Conservation (phyloP, 2,329 filamentous ascomycete species). For the Fusarium tricinctum region DNA sequence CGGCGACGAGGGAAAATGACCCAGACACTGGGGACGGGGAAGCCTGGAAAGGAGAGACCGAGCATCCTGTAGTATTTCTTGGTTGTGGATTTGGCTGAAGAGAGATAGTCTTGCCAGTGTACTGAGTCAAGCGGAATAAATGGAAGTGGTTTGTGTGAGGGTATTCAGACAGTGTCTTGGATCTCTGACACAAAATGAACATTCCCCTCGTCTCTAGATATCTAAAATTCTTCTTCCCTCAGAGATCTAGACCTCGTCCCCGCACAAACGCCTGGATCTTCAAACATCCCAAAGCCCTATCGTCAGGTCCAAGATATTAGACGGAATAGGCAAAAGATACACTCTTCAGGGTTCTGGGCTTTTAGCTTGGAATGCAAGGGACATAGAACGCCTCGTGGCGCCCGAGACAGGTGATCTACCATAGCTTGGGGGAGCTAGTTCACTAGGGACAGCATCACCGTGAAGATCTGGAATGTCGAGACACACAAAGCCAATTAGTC, state of each 20-base stretch:
- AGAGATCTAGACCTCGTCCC: background rate
- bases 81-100: background rate
- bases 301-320: slow-evolving; percentile 11
- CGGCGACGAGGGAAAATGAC: slow-evolving; percentile 37
- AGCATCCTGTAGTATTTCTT: slow-evolving; percentile 34
- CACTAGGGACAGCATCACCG: background rate
- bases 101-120: background rate
- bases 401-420: slow-evolving; percentile 7
- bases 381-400: slow-evolving; percentile 24
- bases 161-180: slow-evolving; percentile 1
- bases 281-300: slow-evolving; percentile 21
- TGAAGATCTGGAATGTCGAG: slow-evolving; percentile 25
- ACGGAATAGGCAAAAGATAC: slow-evolving; percentile 28
- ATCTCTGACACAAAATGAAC: background rate
- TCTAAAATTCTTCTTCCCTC: background rate
- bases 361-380: slow-evolving; percentile 32
- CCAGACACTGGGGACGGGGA: slow-evolving; percentile 40
- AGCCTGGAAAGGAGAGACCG: slow-evolving; percentile 36
- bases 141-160: background rate
- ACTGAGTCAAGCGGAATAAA: background rate
- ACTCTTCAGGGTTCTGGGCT: slow-evolving; percentile 27
- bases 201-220: slow-evolving; percentile 9
- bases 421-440: slow-evolving; percentile 2
- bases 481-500: slow-evolving; percentile 3
- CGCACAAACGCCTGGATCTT: slow-evolving; percentile 13